Evolutionary conservation across 2,329 filamentous ascomycete genomes (phyloP).

Genomic region (Fusarium fracticaudum): DNA sequence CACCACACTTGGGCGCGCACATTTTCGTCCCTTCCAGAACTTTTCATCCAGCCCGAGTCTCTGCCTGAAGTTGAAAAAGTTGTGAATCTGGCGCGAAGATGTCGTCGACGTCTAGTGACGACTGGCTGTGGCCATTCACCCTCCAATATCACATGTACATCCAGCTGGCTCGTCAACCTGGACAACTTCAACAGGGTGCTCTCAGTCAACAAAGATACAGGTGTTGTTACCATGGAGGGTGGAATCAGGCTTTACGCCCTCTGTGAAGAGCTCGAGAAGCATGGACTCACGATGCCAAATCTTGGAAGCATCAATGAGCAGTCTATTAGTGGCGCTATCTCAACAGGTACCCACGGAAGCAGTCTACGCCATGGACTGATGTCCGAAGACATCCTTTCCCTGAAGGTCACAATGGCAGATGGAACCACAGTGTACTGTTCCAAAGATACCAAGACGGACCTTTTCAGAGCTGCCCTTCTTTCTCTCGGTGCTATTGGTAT

Average conservation of each 20-base stretch:
- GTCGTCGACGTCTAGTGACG: conserved; percentile 82
- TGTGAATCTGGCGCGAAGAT: conserved; percentile 81
- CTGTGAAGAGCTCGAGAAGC: conserved; percentile 75
- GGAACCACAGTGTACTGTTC: conserved; percentile 78
- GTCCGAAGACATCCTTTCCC: conserved; percentile 76
- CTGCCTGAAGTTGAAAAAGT: conserved; percentile 85
- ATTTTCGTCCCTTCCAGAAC: conserved; percentile 87
- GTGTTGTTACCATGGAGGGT: conserved; percentile 81
- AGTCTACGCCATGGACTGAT: conserved; percentile 85
- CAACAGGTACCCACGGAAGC: conserved; percentile 93
- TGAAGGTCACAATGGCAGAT: conserved; percentile 85
- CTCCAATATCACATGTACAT: conserved; percentile 90
- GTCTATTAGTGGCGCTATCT: conserved; percentile 90
- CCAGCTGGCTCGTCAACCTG: conserved; percentile 93
- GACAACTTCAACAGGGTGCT: conserved; percentile 82
- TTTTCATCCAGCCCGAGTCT: conserved; percentile 87
- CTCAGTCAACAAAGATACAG: conserved; percentile 71
- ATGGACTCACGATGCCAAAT: conserved; percentile 88
- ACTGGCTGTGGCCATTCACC: conserved; percentile 95
- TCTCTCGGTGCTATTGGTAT: conserved; percentile 92
- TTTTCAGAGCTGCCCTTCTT: conserved; percentile 89
- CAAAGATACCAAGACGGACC: conserved; percentile 73
- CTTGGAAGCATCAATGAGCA: conserved; percentile 95
- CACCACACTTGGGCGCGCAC: conserved; percentile 97
- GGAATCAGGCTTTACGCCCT: conserved; percentile 85